phyloP scores from a whole-genome alignment of 306 rosid genomes.

The Astragalus membranaceus region DNA sequence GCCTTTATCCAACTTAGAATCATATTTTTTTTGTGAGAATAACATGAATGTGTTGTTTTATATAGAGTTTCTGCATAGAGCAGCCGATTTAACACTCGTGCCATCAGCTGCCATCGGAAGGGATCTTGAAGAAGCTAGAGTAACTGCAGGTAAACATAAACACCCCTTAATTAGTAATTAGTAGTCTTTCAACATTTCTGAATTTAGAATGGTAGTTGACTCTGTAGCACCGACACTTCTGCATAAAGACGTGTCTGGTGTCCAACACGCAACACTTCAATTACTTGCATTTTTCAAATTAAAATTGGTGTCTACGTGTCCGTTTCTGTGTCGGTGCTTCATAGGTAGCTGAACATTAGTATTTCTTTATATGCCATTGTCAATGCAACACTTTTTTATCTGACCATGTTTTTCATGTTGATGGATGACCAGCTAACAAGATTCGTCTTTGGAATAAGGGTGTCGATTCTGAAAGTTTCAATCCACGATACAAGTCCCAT shows the following conservation, averaged over 20 bases:
- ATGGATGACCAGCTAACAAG: slow-evolving; percentile 61
- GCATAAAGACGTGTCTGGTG: too few species aligned
- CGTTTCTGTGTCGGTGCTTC: too few species aligned
- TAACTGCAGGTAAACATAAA: slow-evolving; percentile 61
- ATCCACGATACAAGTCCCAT: slow-evolving; percentile 64
- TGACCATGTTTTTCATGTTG: slow-evolving; percentile 19
- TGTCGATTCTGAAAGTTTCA: slow-evolving; percentile 91
- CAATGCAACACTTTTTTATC: background rate
- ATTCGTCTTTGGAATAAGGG: slow-evolving; percentile 98
- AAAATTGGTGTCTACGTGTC: too few species aligned
- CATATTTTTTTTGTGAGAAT: slow-evolving; percentile 2
- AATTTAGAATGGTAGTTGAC: background rate
- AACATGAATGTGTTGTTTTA: slow-evolving; percentile 24
- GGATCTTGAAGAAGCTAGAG: slow-evolving; percentile 76
- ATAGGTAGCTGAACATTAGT: background rate
- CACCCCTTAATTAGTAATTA: background rate
- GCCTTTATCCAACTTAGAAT: background rate
- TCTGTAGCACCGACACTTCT: too few species aligned
- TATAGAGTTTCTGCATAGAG: slow-evolving; percentile 87
- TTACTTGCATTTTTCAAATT: too few species aligned
- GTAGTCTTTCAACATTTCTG: background rate
- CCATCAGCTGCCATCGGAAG: slow-evolving; percentile 88
- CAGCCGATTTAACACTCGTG: slow-evolving; percentile 89
- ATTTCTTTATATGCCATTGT: background rate
- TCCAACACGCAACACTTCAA: too few species aligned